Evolutionary conservation across 371 early-diverging fungal genomes (phyloP).

Genomic region (Amoeboaphelidium protococcarum): DNA sequence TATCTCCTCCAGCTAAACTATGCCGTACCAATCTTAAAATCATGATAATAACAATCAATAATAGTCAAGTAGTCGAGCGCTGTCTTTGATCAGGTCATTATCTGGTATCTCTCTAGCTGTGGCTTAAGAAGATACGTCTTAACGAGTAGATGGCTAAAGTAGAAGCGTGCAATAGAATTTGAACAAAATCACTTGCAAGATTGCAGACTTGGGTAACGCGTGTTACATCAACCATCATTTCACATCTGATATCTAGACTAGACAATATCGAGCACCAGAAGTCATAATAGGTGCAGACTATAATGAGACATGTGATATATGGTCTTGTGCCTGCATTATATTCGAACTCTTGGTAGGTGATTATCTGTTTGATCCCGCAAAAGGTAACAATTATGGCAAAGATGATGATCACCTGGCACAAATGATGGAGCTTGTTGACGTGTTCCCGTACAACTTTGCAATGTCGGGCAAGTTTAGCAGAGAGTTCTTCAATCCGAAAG

Average conservation of each 20-base stretch:
- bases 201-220: constrained; percentile 94
- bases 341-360: constrained; percentile 81
- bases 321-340: constrained; percentile 86
- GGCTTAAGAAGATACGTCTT: too few relatives aligned
- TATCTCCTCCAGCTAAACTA: too few relatives aligned
- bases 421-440: constrained; percentile 71
- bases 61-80: too few relatives aligned
- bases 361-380: constrained; percentile 74
- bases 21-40: too few relatives aligned
- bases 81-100: too few relatives aligned
- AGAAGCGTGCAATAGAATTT: too few relatives aligned
- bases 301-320: constrained; percentile 80
- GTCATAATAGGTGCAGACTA: constrained; percentile 83
- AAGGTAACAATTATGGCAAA: constrained; percentile 49
- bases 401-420: constrained; percentile 93
- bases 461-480: constrained; percentile 38
- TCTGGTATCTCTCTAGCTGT: too few relatives aligned
- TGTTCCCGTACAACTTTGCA: constrained; percentile 39
- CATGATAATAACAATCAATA: too few relatives aligned
- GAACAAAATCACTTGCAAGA: constrained; percentile 33
- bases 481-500: constrained; percentile 48
- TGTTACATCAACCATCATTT: constrained; percentile 85
- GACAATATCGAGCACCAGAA: constrained; percentile 94
- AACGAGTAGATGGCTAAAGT: too few relatives aligned
- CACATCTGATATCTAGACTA: constrained; percentile 86